Evolutionary conservation across 768 basidiomycete genomes (phyloP), one percentile per base, ranked within the genome.

Genomic region (Russula sp.): DNA sequence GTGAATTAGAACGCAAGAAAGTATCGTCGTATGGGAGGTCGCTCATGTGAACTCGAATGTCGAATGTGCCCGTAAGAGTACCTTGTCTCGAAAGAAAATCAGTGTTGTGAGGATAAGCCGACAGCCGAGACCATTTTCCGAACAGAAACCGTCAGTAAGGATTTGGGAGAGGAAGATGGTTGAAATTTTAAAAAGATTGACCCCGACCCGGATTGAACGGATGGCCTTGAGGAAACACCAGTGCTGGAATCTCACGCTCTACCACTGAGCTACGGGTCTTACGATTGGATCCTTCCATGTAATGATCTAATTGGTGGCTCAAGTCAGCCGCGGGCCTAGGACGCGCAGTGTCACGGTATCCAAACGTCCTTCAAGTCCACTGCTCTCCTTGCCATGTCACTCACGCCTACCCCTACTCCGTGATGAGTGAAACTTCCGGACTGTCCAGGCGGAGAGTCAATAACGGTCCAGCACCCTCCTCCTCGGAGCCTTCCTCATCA

Each of bases 371-470:
- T n/a, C n/a, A 9, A n/a, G 22, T 48, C 13, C 22, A 51, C 50
- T 50, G 24, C 46, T 53, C 42, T 11, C 57, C 30, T 46, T 22
- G 13, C 49, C 28, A 24, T 11, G 10, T 38, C 57, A 44, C 57
- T 50, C 57, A 48, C 51, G 42, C 42, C 26, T 38, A 60, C 36
- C 49, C 44, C 30, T 50, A 34, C 51, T 28, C 52, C 52, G 50
- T n/a, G 18, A 65, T 65, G 64, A 56, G 30, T n/a, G 61, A 63
- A 59, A 48, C 48, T 36, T 56, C 67, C 22, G 81, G 81, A 49
- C 80, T 87, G 67, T 85, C 84, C 40, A 78, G 85, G 65, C 81
- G 85, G 69, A 83, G 85, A 59, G 81, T 84, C 24, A 78, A 76
- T 64, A 77, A 74, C 22, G 69, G 71, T 36, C 74, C 79, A n/a